Evolutionary conservation across 225 moss, liverwort and hornwort genomes (phyloP).

Genomic region (Rhytidiadelphus loreus): DNA sequence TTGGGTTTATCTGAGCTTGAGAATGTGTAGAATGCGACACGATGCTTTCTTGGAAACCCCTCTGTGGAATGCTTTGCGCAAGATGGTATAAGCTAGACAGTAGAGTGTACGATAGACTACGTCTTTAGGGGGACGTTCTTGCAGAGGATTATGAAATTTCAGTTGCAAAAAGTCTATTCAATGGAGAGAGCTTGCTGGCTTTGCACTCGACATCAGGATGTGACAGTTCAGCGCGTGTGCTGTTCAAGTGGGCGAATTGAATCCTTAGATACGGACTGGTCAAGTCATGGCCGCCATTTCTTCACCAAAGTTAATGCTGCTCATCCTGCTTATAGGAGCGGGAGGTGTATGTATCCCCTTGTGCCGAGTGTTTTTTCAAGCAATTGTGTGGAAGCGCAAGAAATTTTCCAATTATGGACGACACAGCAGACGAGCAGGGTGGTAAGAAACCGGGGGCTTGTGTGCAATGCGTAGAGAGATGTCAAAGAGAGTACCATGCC

Average conservation of each 20-base stretch:
- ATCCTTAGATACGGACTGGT: background rate
- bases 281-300: background rate
- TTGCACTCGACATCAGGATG: background rate
- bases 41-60: background rate
- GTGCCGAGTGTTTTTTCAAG: background rate
- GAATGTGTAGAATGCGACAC: background rate
- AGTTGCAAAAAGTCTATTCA: background rate
- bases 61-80: background rate
- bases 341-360: background rate
- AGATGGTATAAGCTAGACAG: background rate
- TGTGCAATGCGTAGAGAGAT: constrained; percentile 1
- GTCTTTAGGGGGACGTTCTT: background rate
- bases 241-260: background rate
- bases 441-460: background rate
- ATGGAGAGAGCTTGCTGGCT: background rate
- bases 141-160: background rate
- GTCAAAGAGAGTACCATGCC: background rate
- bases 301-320: background rate
- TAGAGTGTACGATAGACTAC: background rate
- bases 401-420: background rate
- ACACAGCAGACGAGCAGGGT: background rate
- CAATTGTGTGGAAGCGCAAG: background rate
- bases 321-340: background rate
- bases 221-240: background rate
- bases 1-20: background rate